These are phyloP conservation scores for Rosa chinensis DNA, from an alignment of 306 rosid species.

Conservation along the genomic window DNA sequence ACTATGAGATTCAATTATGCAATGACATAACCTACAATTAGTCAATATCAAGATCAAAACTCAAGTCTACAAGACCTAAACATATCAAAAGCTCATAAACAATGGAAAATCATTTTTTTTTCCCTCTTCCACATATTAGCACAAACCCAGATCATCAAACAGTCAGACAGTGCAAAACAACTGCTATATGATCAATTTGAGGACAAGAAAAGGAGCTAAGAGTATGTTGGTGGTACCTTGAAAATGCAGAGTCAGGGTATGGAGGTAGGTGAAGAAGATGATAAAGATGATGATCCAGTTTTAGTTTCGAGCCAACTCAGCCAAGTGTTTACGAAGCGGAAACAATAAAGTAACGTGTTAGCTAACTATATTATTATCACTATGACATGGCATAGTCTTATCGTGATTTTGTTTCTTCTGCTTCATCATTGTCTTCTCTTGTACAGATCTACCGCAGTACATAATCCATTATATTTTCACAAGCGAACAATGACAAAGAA, in stretches of 20 bases:
- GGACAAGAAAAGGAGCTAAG: background rate
- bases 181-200: background rate
- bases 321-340: background rate
- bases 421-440: background rate
- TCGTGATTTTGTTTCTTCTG: background rate
- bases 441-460: background rate
- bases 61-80: background rate
- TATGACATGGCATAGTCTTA: background rate
- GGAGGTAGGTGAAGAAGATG: slow-evolving; percentile 2
- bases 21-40: background rate
- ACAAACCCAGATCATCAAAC: background rate
- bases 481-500: too few relatives aligned
- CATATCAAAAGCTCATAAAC: background rate
- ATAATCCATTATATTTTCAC: too few relatives aligned
- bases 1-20: background rate
- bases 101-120: background rate
- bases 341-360: background rate
- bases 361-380: background rate
- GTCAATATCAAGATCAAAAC: background rate
- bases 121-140: background rate
- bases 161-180: background rate
- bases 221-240: background rate
- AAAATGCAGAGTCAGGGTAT: background rate
- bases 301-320: background rate
- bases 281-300: background rate